Base-by-base conservation (phyloP, 768 basidiomycete species). In the Lentinula aciculospora region DNA sequence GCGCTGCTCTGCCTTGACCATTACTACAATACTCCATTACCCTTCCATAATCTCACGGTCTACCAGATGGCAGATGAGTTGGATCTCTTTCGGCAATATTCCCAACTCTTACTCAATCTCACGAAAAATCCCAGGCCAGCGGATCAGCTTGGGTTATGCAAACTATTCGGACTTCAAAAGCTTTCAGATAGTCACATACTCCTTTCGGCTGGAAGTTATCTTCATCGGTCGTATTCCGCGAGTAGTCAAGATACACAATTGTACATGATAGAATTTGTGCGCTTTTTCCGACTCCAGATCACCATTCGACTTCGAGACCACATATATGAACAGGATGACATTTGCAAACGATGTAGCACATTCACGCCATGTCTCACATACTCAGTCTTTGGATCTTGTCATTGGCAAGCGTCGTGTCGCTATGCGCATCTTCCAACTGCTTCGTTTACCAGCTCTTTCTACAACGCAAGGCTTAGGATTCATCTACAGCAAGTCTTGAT, bases 401-500 rank as follows among this genome's bases (percentile, higher is more conserved):
- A 65, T 21, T 59, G 62, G 4, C 2, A 1, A 0, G 28, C 58
- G 3, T 31, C 27, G n/a, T 84, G 82, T 57, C 65, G 65, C 3
- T 66, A 70, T 37, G 68, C 72, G 12, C 81, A 82, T 56, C 53
- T 71, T 10, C 27, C 59, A 29, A 51, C 60, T 28, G 46, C 50
- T 17, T 15, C 63, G 0, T 46, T 69, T 1, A 61, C 69, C 48
- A 32, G 32, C 65, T 1, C 61, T n/a, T 71, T 68, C 62, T 83
- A 76, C 49, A 77, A 79, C 42, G 23, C 63, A 19, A 74, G 76
- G 12, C 65, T 83, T 6, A 67, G 74, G 3, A 64, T 80, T 28
- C 75, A 81, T 61, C 58, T 85, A 1, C 75, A 76, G 46, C 80
- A 83, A 49, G 76, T 85, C 2, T 61, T 72, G 47, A 79, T 84